phyloP scores from a whole-genome alignment of 441 rosid species.

The Adansonia gregorii region DNA sequence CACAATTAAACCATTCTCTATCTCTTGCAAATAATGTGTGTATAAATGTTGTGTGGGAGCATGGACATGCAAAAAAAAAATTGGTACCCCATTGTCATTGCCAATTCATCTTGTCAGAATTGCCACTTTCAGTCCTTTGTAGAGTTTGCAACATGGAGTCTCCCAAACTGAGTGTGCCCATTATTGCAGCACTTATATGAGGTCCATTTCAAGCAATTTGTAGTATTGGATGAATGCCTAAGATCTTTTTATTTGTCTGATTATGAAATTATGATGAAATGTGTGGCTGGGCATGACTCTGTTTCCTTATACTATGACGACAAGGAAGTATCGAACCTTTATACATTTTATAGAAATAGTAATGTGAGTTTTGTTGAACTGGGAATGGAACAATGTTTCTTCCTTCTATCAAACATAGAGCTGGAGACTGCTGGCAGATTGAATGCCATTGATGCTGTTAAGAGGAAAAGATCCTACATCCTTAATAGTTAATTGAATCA shows the following conservation, averaged over 20 bases:
- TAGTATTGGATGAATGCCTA: not conserved
- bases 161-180: not conserved
- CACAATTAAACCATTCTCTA: not conserved
- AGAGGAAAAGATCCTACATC: not conserved
- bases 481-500: not conserved
- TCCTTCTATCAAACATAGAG: not conserved
- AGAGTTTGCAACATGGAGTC: not conserved
- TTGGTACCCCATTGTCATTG: not conserved
- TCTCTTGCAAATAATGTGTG: not conserved
- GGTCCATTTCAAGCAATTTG: not conserved
- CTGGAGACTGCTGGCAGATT: constrained; percentile 18
- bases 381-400: not conserved
- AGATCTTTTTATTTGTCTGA: not conserved
- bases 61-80: constrained; percentile 14
- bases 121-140: not conserved
- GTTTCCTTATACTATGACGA: not conserved
- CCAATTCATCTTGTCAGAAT: not conserved
- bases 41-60: constrained; percentile 7
- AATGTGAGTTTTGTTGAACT: not conserved
- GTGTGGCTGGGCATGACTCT: not conserved
- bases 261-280: not conserved
- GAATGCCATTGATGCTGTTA: not conserved
- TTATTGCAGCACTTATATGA: not conserved
- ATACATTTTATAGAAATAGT: not conserved
- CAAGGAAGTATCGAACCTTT: not conserved